Evolutionary conservation across 306 rosid species (phyloP), one percentile per base, ranked within the genome.

Genomic region (Vigna radiata): DNA sequence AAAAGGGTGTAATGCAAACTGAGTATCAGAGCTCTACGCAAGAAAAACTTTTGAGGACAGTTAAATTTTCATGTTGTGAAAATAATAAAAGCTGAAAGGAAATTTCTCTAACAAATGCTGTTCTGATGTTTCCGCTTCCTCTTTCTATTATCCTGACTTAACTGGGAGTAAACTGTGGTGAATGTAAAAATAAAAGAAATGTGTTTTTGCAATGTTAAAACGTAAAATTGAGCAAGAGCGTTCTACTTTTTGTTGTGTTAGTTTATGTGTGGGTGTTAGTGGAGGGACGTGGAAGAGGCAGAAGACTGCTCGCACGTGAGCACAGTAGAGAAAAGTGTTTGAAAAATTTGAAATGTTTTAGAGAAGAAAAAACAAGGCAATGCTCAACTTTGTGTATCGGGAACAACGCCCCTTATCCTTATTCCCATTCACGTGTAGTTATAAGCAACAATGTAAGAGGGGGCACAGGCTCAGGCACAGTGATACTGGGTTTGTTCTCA

Each of bases 351-450:
- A 82, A 78, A 82, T 54, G n/a, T 36, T 62, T 76, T 59, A 25
- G 60, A 49, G 36, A 21, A 59, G 75, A 60, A 49, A 62, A 75
- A 68, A 55, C 47, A 82, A 69, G 73, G 61, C 39, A 86, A 60
- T 78, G 9, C 58, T 68, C 70, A 76, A 76, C 80, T 76, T 77
- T 73, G 73, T 16, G 15, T 86, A 86, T 92, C 77, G 94, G 85
- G 86, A 92, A 86, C 82, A 70, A 47, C 91, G 87, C 83, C 79
- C 18, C 72, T 70, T 72, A 77, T 81, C 85, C 72, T 67, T 75
- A 72, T 79, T 72, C 83, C 52, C 27, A 70, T 86, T 93, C 97
- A 93, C 96, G 92, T 88, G 96, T 68, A 82, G 79, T 78, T 76
- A 68, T 49, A 66, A 65, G 46, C 70, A 79, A 79, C 87, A 80